These are phyloP conservation scores for Stemphylium vesicarium DNA, from an alignment of 2,329 filamentous ascomycete species.

Conservation along the genomic window DNA sequence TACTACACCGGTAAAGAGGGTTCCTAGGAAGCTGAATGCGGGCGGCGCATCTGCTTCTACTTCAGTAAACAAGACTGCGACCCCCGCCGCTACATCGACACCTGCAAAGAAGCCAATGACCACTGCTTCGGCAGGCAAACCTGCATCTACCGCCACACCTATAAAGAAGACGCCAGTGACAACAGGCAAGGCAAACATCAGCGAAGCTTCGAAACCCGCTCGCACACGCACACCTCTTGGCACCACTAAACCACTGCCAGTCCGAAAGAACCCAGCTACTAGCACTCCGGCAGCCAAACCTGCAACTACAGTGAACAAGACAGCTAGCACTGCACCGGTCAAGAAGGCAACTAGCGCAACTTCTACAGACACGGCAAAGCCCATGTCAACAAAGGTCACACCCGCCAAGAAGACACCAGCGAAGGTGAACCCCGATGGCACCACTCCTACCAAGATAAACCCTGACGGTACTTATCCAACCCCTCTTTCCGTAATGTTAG, in stretches of 20 bases:
- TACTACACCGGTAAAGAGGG: conserved; percentile 34
- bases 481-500: conserved; percentile 29
- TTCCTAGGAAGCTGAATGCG: conserved; percentile 24
- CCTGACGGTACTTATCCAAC: conserved; percentile 40
- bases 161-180: conserved; percentile 27
- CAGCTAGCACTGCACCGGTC: conserved; percentile 12
- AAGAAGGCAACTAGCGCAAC: conserved; percentile 22
- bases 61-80: conserved; percentile 2
- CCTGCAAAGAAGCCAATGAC: conserved; percentile 8
- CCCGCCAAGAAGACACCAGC: conserved; percentile 34
- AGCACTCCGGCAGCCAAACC: conserved; percentile 12
- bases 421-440: conserved; percentile 21
- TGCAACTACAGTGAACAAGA: conserved; percentile 20
- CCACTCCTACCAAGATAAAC: conserved; percentile 17
- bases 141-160: conserved; percentile 27
- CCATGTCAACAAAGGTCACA: conserved; percentile 23
- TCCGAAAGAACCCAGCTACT: conserved; percentile 13
- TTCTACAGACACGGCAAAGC: conserved; percentile 7
- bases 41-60: conserved; percentile 12
- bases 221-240: conserved; percentile 21
- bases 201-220: conserved; percentile 24
- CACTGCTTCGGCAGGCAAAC: conserved; percentile 28
- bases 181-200: conserved; percentile 24
- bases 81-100: conserved; percentile 15
- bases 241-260: conserved; percentile 27